Evolutionary conservation across 2,329 filamentous ascomycete genomes (phyloP), one percentile per base, ranked within the genome.

Genomic region (Erysiphe neolycopersici): DNA sequence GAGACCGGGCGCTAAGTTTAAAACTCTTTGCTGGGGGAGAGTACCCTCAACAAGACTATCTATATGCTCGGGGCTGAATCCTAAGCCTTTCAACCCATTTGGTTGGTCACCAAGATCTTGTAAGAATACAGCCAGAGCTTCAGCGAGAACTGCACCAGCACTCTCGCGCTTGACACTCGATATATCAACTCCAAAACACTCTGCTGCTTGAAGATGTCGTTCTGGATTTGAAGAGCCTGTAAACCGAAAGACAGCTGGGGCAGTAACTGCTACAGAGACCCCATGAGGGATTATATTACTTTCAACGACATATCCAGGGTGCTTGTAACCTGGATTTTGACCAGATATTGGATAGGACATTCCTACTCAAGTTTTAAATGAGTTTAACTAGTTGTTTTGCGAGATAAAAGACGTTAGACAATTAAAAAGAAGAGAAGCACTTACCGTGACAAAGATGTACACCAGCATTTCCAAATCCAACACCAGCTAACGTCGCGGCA

Each of bases 271-370:
- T 1, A 98, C 89, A 1, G 79, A 87, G 19, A 98, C 89, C 43
- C 89, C 89, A 59, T 98, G 89, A 0, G 89, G 89, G 55, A 98
- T 95, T 53, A 98, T 79, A 10, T 80, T 73, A 29, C 68, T 58
- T 22, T 71, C 61, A 8, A 92, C 74, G 1, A 76, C 64, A 59
- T 98, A 98, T n/a, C 89, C 89, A 0, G 68, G 60, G 57, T 98
- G 89, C 53, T 74, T 76, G 62, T 95, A 95, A 5, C 79, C 77
- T 0, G 81, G 82, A 58, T 98, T 98, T 58, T 94, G 85, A 29
- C 84, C 82, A 0, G 83, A 92, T 55, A 98, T 93, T 16, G 89
- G 89, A 56, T 98, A 98, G 19, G 81, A 91, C 87, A 98, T 95
- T 57, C 87, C 71, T 74, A 46, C 40, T 19, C 13, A 17, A 11